A percentile compares a stretch with the other conserved stretches of the same genome.
These are phyloP conservation scores for Globisporangium perplexum DNA, from an alignment of 352 stramenopile species.

Conservation along the genomic window DNA sequence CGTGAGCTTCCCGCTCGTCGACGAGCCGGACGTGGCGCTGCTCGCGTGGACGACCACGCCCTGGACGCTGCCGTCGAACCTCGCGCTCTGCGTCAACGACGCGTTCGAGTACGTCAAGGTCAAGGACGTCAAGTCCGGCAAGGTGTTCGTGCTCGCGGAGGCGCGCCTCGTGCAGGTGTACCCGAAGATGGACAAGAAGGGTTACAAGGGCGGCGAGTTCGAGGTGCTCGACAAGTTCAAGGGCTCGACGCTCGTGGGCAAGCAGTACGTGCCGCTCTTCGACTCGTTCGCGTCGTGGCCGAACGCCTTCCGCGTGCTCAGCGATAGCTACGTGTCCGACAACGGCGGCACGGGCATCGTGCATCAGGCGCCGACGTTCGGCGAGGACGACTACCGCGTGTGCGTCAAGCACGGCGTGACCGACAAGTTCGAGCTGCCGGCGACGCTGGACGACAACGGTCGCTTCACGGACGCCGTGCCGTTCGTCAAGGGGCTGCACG, in stretches of 20 bases:
- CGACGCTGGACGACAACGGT: conserved; percentile 97
- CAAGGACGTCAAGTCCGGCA: conserved; percentile 89
- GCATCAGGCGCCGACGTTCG: conserved; percentile 98
- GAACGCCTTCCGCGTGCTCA: conserved; percentile 95
- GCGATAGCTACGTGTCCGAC: conserved; percentile 98
- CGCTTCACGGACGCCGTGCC: conserved; percentile 92
- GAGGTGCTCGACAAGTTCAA: conserved; percentile 89
- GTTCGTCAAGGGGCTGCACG: conserved; percentile 92
- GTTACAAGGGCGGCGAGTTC: conserved; percentile 93
- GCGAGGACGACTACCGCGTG: conserved; percentile 99
- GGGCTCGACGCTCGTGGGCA: conserved; percentile 92
- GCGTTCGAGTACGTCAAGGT: conserved; percentile 98
- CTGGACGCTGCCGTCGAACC: conserved; percentile 98
- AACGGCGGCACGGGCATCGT: conserved; percentile 97
- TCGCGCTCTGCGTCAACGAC: conserved; percentile 97
- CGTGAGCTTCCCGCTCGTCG: conserved; percentile 93
- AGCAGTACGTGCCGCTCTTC: conserved; percentile 96
- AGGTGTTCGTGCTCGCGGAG: conserved; percentile 94
- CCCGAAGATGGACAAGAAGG: conserved; percentile 96
- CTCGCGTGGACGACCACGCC: conserved; percentile 99
- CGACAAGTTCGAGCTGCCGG: conserved; percentile 93
- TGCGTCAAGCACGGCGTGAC: conserved; percentile 95
- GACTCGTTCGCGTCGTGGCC: conserved; percentile 90
- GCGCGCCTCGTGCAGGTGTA: conserved; percentile 94
- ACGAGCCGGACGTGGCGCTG: conserved; percentile 84